phyloP scores from a whole-genome alignment of 2,329 filamentous ascomycete genomes.

The Cladophialophora immunda region DNA sequence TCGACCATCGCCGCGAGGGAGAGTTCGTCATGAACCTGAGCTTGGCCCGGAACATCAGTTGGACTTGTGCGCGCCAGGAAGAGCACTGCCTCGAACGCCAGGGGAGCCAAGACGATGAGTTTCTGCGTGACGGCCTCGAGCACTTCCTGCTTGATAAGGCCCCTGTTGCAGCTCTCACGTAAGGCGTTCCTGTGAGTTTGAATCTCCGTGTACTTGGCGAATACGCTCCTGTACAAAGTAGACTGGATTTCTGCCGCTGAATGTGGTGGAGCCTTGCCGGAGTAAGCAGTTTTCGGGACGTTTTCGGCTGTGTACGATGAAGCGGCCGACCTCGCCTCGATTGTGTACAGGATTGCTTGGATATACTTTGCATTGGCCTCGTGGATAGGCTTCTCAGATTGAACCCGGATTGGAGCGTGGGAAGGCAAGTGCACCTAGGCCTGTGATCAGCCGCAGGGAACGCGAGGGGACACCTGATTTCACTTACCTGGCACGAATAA shows the following conservation, averaged over 20 bases:
- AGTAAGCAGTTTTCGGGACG: conserved; percentile 36
- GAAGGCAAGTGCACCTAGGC: conserved; percentile 20
- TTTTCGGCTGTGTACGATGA: conserved; percentile 32
- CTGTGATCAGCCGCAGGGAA: conserved; percentile 2
- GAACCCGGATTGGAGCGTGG: background rate
- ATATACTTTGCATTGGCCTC: conserved; percentile 25
- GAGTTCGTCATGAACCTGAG: conserved; percentile 59
- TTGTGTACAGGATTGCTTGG: conserved; percentile 35
- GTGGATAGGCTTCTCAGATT: conserved; percentile 17
- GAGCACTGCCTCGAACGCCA: conserved; percentile 40
- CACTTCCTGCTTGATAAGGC: background rate
- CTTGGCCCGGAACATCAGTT: background rate
- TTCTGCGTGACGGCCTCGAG: conserved; percentile 24
- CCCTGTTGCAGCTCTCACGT: background rate
- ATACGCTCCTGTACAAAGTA: conserved; percentile 33
- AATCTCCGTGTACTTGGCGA: conserved; percentile 30
- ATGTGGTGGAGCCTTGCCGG: conserved; percentile 23
- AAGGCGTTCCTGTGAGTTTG: background rate
- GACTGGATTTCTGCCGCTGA: conserved; percentile 26
- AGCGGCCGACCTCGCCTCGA: conserved; percentile 29
- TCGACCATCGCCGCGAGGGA: conserved; percentile 63
- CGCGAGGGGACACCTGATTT: background rate
- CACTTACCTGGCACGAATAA: conserved; percentile 33
- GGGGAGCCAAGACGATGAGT: conserved; percentile 30
- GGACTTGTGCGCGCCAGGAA: conserved; percentile 25